Base-by-base conservation (phyloP, 441 rosid genomes). In the Brassica hybrid region DNA sequence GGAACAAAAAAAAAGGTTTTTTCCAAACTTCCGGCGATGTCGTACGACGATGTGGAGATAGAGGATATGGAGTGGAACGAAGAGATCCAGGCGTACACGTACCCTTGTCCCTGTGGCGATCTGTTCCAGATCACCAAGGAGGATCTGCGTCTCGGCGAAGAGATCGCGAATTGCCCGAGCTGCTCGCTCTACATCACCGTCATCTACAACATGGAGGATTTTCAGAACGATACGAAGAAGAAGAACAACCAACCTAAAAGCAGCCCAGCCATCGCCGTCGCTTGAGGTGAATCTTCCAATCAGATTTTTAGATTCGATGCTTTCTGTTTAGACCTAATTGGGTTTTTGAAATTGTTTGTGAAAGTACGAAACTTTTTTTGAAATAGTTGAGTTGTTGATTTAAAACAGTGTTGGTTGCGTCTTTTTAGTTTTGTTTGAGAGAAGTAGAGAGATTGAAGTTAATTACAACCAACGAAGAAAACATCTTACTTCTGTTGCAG, bases 31-130 rank as follows among this genome's bases (percentile, higher is more conserved):
- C 38, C 2, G 32, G 32, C 76, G 80, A 95, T 93, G 97, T 93
- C 99, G 43, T 95, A 93, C 90, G 98, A 93, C 83, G 98, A 95
- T 52, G 97, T 95, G 14, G 98, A 93, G 89, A 91, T 95, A 61
- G 98, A 95, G 64, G 98, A 93, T 62, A 89, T 95, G 98, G 92
- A 90, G 81, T 91, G 99, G 99, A 93, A 81, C 84, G 93, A 90
- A 63, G 93, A 90, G 86, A 69, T 93, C 45, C 82, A 87, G 76
- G 89, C 92, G n/a, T 93, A 84, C 83, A 94, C 97, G 6, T 93
- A 91, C 69, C 98, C 98, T 2, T 94, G 98, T 43, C 98, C 98
- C 6, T 94, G 98, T 84, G 97, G 98, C 18, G 98, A 93, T 72
- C 81, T 90, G 38, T 95, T 95, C 73, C 97, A 95, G 77, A 95